Evolutionary conservation across 1,284 basidiomycete species (phyloP).

Genomic region (Coniophora puteana): DNA sequence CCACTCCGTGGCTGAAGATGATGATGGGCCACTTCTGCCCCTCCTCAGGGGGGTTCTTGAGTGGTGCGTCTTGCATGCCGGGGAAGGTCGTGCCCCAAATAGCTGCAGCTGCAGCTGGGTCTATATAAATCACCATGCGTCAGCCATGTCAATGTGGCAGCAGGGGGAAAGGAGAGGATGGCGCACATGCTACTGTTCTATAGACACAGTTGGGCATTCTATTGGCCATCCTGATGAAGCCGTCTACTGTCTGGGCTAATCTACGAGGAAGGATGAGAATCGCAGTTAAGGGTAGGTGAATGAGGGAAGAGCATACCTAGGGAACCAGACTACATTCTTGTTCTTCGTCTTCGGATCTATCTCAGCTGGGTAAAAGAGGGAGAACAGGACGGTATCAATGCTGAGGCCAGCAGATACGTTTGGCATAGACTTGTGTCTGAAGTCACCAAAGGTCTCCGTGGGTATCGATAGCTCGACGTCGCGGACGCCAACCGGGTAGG

Average conservation of each 20-base stretch:
- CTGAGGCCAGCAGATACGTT: constrained; percentile 22
- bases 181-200: constrained; percentile 15
- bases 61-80: constrained; percentile 27
- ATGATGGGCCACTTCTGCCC: constrained; percentile 31
- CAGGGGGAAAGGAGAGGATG: too few species aligned
- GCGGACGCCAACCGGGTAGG: constrained; percentile 26
- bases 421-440: constrained; percentile 22
- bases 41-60: constrained; percentile 18
- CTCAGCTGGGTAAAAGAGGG: constrained; percentile 37
- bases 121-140: constrained; percentile 6
- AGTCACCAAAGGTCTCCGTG: constrained; percentile 24
- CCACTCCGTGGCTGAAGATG: constrained; percentile 37
- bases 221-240: constrained; percentile 35
- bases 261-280: too few species aligned
- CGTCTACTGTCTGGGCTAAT: constrained; percentile 30
- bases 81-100: constrained; percentile 36
- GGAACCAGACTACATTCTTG: constrained; percentile 23
- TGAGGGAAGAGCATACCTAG: constrained; percentile 18
- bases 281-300: background rate
- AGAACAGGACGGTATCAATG: constrained; percentile 34
- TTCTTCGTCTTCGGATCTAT: constrained; percentile 2
- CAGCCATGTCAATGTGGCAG: background rate
- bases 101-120: constrained; percentile 28
- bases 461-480: constrained; percentile 26
- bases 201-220: constrained; percentile 27